phyloP scores from a whole-genome alignment of 2,329 filamentous ascomycete genomes.

The Pseudogymnoascus sp. region DNA sequence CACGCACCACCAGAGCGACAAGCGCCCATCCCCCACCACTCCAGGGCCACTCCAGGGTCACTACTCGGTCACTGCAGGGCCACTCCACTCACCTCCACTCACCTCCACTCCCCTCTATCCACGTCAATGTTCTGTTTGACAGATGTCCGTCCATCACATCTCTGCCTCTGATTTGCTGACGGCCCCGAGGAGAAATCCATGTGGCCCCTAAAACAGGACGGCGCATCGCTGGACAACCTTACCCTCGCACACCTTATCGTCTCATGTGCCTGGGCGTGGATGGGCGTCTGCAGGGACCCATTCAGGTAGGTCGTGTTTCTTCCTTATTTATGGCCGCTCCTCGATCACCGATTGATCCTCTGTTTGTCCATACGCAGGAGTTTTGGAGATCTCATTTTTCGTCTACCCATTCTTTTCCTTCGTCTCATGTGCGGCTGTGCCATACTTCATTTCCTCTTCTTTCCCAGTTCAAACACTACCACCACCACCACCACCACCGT shows the following conservation, averaged over 20 bases:
- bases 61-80: not conserved
- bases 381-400: constrained; percentile 10
- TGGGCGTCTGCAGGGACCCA: not conserved
- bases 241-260: not conserved
- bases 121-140: not conserved
- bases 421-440: constrained; percentile 19
- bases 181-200: not conserved
- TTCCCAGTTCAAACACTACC: not conserved
- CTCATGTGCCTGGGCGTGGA: not conserved
- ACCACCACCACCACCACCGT: not conserved
- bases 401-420: constrained; percentile 14
- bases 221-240: not conserved
- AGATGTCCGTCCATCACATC: not conserved
- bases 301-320: constrained; percentile 6
- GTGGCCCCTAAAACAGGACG: not conserved
- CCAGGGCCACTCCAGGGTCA: not conserved
- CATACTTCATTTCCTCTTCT: constrained; percentile 17
- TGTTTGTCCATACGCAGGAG: constrained; percentile 4
- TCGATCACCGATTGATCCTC: constrained; percentile 3
- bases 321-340: constrained; percentile 7
- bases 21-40: not conserved
- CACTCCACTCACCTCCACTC: not conserved
- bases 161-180: not conserved
- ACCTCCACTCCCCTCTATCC: not conserved
- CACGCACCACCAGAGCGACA: not conserved